Evolutionary conservation across 148 eudicot genomes (phyloP).

Genomic region (Fallopia convolvulus): DNA sequence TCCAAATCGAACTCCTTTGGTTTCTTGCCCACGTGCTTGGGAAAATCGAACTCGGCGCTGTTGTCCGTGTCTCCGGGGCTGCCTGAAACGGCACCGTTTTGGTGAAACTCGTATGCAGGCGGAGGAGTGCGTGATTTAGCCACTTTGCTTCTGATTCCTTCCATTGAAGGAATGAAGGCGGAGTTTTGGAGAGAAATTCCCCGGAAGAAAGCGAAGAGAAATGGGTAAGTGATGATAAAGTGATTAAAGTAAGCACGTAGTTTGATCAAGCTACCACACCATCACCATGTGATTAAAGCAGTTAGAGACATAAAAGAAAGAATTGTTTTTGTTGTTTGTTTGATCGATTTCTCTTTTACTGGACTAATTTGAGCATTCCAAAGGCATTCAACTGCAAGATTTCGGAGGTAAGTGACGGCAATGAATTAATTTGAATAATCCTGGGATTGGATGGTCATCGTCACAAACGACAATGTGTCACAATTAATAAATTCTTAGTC

Average conservation of each 20-base stretch:
- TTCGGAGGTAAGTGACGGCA: neutral
- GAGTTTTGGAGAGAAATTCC: neutral
- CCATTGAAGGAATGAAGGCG: conserved; percentile 13
- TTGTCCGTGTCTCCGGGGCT: neutral
- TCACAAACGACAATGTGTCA: neutral
- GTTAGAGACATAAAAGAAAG: no score
- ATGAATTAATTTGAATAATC: neutral
- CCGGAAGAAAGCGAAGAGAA: neutral
- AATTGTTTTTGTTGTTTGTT: no score
- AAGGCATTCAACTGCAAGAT: neutral
- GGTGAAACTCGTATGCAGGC: conserved; percentile 39
- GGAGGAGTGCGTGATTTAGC: neutral
- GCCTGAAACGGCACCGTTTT: conserved; percentile 21
- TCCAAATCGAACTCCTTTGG: conserved; percentile 15
- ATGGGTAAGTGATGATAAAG: no score
- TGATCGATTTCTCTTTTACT: neutral
- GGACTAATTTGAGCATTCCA: no score
- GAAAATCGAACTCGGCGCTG: neutral
- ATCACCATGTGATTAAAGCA: no score
- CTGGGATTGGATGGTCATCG: neutral
- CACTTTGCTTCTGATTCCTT: conserved; percentile 16
- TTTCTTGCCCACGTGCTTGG: neutral
- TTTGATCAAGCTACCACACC: no score
- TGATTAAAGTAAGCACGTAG: no score
- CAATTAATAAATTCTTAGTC: neutral